phyloP scores from a whole-genome alignment of 2,329 filamentous ascomycete species.

The Allantophomopsis lycopodina region DNA sequence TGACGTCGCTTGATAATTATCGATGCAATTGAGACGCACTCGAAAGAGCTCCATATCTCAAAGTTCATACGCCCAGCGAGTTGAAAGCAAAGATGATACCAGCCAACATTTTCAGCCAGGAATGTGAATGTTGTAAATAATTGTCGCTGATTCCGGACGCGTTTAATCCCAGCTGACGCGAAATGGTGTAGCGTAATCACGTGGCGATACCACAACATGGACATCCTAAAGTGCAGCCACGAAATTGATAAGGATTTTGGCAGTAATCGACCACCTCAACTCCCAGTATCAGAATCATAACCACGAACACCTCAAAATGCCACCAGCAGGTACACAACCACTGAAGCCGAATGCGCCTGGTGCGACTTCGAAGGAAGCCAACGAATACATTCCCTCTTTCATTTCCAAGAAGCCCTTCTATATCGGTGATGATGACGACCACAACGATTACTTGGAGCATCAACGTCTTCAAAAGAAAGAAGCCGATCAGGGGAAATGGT shows the following conservation, averaged over 20 bases:
- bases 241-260: too few relatives aligned
- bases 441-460: constrained; percentile 89
- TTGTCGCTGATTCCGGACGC: too few relatives aligned
- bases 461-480: constrained; percentile 65
- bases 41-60: constrained; percentile 62
- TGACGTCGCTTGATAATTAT: constrained; percentile 76
- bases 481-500: constrained; percentile 66
- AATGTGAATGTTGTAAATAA: too few relatives aligned
- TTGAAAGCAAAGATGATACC: too few relatives aligned
- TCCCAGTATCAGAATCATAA: too few relatives aligned
- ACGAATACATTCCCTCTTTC: constrained; percentile 96
- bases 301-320: constrained; percentile 17
- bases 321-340: constrained; percentile 20
- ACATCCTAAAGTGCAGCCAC: too few relatives aligned
- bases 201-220: too few relatives aligned
- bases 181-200: too few relatives aligned
- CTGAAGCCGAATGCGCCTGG: constrained; percentile 18
- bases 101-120: too few relatives aligned
- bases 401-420: constrained; percentile 98
- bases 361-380: constrained; percentile 67
- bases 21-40: constrained; percentile 87
- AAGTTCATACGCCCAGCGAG: too few relatives aligned
- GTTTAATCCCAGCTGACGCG: too few relatives aligned
- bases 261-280: too few relatives aligned
- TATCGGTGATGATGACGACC: constrained; percentile 62